Evolutionary conservation across 768 basidiomycete genomes (phyloP).

Genomic region (Tulasnella sp.): DNA sequence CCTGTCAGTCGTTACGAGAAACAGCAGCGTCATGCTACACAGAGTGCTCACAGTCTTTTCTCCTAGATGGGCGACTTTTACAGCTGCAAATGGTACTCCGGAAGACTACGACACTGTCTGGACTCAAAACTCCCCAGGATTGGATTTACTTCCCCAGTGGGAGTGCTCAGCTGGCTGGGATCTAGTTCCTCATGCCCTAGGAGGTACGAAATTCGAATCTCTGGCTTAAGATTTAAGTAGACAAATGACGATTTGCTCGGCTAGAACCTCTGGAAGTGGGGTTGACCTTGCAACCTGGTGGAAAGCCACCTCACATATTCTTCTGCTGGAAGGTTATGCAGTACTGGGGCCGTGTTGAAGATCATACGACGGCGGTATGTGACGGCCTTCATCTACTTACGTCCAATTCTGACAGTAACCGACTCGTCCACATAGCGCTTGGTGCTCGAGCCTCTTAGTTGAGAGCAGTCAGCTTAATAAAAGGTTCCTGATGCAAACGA

Average conservation of each 20-base stretch:
- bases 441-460: neutral
- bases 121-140: neutral
- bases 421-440: neutral
- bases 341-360: neutral
- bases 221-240: too few relatives aligned
- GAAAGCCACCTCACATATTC: neutral
- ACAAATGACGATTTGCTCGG: neutral
- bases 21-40: neutral
- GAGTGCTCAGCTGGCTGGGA: neutral
- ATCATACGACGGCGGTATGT: neutral
- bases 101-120: neutral
- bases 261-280: conserved; percentile 1
- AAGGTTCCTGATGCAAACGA: neutral
- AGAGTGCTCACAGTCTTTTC: neutral
- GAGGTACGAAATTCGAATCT: neutral
- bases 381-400: neutral
- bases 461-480: neutral
- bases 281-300: neutral
- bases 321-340: neutral
- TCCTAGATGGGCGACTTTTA: neutral
- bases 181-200: neutral
- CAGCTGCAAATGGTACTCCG: neutral
- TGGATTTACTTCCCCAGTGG: neutral
- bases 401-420: neutral
- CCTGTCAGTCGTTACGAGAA: neutral